Base-by-base conservation (phyloP, 2,329 filamentous ascomycete genomes). In the Dryadomyces quercus-mongolicae region DNA sequence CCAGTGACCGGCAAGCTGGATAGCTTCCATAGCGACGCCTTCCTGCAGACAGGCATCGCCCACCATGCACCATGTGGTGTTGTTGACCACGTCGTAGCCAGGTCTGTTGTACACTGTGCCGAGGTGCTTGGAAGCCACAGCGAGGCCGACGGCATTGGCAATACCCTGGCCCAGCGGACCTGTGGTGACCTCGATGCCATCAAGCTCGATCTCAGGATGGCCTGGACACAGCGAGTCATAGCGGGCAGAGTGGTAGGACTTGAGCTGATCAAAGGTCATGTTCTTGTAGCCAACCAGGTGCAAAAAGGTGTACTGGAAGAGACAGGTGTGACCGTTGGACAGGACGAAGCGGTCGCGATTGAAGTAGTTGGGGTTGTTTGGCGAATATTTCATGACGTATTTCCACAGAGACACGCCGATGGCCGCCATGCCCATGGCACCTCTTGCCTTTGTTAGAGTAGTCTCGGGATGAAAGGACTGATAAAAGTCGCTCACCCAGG, bases 341-440 rank as follows among this genome's bases (percentile, higher is more conserved):
- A 84, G 69, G 7, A 84, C 75, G 60, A 84, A 83, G 21, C 79
- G 74, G 59, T 84, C 80, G 40, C 80, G 70, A 63, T 84, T 81
- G 69, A 83, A 82, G 63, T 69, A 84, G 45, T 70, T 62, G 9
- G 76, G 74, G 44, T 74, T 74, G n/a, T 67, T 66, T 0, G 80
- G 80, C 2, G 76, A 72, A 61, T 81, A 84, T 48, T 70, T 70
- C 81, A 84, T 84, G 5, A 71, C 70, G 61, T 84, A 81, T 60
- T 81, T 83, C 73, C 75, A 84, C 9, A 71, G 64, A 2, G 79
- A 75, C 21, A 83, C 69, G 10, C 80, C 80, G 54, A 84, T 82
- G 4, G 76, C 79, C 21, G 78, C 79, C 70, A 82, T 82, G 42
- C 78, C 77, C 63, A 82, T 81, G 18, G 76, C 77, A 15, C 59